Percentiles rank a stretch among this genome's conserved stretches.
phyloP scores from a whole-genome alignment of 805 yeast genomes.

The Yarrowia sp. region DNA sequence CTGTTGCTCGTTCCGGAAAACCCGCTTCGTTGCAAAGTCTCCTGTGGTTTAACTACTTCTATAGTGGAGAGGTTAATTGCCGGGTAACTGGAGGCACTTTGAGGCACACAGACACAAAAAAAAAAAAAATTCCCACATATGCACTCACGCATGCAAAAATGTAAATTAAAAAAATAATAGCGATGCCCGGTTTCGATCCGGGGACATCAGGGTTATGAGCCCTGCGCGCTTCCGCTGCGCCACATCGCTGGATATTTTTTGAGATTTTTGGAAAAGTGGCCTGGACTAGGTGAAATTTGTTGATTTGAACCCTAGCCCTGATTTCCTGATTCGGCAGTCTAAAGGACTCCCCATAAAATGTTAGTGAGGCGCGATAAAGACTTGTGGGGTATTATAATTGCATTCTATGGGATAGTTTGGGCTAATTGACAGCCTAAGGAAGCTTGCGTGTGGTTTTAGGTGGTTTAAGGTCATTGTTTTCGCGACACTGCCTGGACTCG shows the following conservation, averaged over 20 bases:
- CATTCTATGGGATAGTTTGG: no score
- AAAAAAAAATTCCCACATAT: not conserved
- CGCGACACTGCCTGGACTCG: no score
- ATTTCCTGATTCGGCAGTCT: not conserved
- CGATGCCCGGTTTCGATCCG: slow-evolving; percentile 90
- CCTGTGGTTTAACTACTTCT: not conserved
- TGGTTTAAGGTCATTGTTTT: no score
- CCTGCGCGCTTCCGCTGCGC: slow-evolving; percentile 86
- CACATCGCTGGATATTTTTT: slow-evolving; percentile 39
- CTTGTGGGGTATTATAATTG: no score
- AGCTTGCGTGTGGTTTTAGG: no score
- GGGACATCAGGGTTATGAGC: slow-evolving; percentile 95
- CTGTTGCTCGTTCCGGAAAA: no score
- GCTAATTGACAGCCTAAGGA: no score
- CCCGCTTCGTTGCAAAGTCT: not conserved
- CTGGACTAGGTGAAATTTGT: not conserved
- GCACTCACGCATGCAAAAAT: not conserved
- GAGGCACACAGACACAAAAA: not conserved
- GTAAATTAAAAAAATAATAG: slow-evolving; percentile 43
- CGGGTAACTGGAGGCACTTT: slow-evolving; percentile 16
- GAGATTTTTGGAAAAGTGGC: not conserved
- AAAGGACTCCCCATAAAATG: no score
- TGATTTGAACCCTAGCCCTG: not conserved
- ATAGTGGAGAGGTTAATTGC: slow-evolving; percentile 2
- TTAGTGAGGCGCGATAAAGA: no score